A percentile compares a stretch with the other conserved stretches of the same genome.
These are phyloP conservation scores for Fraxinus floribunda DNA, from an alignment of 305 asterid species.

Conservation along the genomic window DNA sequence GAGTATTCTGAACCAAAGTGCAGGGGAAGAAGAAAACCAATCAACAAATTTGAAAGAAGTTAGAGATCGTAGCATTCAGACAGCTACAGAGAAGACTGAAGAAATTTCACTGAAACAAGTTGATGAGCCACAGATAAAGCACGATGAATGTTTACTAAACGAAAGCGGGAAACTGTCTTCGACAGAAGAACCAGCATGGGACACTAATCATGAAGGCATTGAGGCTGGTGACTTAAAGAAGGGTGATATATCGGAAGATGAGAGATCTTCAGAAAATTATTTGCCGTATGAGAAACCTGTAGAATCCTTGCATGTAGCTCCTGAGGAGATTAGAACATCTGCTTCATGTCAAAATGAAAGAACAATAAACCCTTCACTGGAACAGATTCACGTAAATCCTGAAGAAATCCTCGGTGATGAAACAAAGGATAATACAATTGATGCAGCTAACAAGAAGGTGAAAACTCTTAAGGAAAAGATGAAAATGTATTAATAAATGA, in stretches of 20 bases:
- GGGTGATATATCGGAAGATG: conserved; percentile 21
- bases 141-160: conserved; percentile 30
- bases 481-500: not conserved
- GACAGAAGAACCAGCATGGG: conserved; percentile 23
- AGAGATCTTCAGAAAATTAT: conserved; percentile 11
- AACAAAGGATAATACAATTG: conserved; percentile 18
- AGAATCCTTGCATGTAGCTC: conserved; percentile 30
- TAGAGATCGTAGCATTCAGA: conserved; percentile 6
- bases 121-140: conserved; percentile 23
- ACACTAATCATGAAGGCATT: conserved; percentile 21
- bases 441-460: conserved; percentile 12
- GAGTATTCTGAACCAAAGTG: not conserved
- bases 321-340: conserved; percentile 25
- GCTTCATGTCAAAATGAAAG: conserved; percentile 25
- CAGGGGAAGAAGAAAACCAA: not conserved
- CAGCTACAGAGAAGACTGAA: conserved; percentile 22
- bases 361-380: conserved; percentile 20
- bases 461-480: conserved; percentile 21
- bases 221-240: conserved; percentile 22
- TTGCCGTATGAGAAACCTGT: conserved; percentile 23
- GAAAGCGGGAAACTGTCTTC: conserved; percentile 24
- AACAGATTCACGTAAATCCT: conserved; percentile 20
- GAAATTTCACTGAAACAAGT: conserved; percentile 24
- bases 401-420: conserved; percentile 18
- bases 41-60: not conserved